Evolutionary conservation across 371 early-diverging fungal genomes (phyloP).

Genomic region (Rhizopus delemar): DNA sequence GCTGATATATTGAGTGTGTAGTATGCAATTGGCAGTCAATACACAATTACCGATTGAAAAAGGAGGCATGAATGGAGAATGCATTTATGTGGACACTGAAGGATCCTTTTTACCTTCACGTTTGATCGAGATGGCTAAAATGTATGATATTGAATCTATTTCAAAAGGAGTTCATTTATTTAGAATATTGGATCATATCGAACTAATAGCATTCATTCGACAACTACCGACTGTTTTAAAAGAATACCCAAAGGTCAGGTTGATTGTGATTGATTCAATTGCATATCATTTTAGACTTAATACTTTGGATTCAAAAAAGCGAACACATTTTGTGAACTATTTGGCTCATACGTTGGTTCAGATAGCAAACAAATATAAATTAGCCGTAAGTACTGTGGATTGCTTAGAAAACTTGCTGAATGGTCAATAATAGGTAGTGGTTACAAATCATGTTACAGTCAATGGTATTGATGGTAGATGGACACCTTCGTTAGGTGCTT

Average conservation of each 20-base stretch:
- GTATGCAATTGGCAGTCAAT: constrained; percentile 68
- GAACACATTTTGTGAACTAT: constrained; percentile 47
- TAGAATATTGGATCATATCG: constrained; percentile 51
- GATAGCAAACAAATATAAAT: constrained; percentile 38
- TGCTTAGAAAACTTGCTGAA: neutral
- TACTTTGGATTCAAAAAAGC: constrained; percentile 41
- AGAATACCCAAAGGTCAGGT: constrained; percentile 45
- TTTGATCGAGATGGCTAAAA: constrained; percentile 39
- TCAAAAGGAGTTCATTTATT: constrained; percentile 55
- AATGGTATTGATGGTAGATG: constrained; percentile 11
- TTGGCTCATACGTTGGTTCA: constrained; percentile 49
- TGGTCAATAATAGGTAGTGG: constrained; percentile 11
- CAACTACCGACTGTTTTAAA: constrained; percentile 53
- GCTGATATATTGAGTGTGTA: constrained; percentile 13
- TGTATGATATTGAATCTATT: constrained; percentile 13
- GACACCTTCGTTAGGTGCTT: constrained; percentile 21
- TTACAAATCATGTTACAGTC: constrained; percentile 24
- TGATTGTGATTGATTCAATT: constrained; percentile 67
- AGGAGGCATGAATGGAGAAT: constrained; percentile 55
- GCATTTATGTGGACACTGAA: constrained; percentile 74
- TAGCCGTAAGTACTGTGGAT: constrained; percentile 39
- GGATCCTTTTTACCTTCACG: constrained; percentile 56
- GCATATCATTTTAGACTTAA: constrained; percentile 66
- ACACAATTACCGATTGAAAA: constrained; percentile 40
- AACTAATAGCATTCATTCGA: constrained; percentile 55